Percentiles rank a stretch among this genome's conserved stretches.
These are phyloP conservation scores for Populus tremula DNA, from an alignment of 345 rosid species.

Conservation along the genomic window DNA sequence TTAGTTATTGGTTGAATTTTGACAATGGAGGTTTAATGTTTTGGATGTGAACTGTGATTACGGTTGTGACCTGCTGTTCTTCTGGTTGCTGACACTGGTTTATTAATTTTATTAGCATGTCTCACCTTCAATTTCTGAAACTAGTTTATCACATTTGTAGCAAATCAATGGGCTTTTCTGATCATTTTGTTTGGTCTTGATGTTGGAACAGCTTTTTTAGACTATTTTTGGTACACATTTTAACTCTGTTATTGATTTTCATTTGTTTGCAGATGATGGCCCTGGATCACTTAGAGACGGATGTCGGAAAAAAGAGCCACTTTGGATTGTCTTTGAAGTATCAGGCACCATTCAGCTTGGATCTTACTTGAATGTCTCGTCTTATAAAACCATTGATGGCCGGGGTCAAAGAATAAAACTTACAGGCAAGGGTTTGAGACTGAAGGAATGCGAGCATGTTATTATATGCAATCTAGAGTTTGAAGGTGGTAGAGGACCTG, in stretches of 20 bases:
- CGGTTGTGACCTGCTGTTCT: neutral
- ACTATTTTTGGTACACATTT: neutral
- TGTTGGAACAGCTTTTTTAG: neutral
- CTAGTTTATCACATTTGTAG: neutral
- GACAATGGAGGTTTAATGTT: neutral
- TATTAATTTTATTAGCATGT: neutral
- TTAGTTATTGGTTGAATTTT: conserved; percentile 2
- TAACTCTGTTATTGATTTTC: neutral
- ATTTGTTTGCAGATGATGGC: conserved; percentile 66
- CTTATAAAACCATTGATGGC: conserved; percentile 93
- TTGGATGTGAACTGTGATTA: neutral
- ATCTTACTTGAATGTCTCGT: conserved; percentile 62
- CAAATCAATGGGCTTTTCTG: neutral
- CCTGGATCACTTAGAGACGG: conserved; percentile 84
- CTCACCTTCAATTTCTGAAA: neutral
- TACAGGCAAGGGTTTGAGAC: conserved; percentile 84
- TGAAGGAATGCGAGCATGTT: conserved; percentile 81
- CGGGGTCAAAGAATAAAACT: conserved; percentile 81
- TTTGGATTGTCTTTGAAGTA: conserved; percentile 81
- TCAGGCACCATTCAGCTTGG: conserved; percentile 74
- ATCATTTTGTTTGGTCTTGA: neutral
- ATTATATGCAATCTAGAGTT: conserved; percentile 83
- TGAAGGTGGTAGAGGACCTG: conserved; percentile 82
- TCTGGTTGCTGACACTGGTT: neutral
- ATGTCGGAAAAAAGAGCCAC: conserved; percentile 71